Evolutionary conservation across 345 rosid genomes (phyloP).

Genomic region (Aethionema arabicum): DNA sequence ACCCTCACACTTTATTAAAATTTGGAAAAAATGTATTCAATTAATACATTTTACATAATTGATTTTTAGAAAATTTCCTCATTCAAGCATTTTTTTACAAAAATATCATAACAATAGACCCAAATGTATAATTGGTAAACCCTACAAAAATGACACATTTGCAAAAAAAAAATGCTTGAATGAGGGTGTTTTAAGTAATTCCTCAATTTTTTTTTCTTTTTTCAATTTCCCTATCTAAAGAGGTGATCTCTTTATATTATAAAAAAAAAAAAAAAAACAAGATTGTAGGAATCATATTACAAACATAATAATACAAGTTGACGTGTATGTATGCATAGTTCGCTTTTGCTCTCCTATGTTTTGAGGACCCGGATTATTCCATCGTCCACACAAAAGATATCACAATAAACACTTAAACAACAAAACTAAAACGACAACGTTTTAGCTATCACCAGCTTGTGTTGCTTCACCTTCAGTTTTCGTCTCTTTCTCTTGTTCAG

Average conservation of each 20-base stretch:
- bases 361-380: slow-evolving; percentile 31
- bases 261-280: not conserved
- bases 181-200: too few species aligned
- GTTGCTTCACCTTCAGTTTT: slow-evolving; percentile 34
- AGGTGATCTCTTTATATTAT: slow-evolving; percentile 1
- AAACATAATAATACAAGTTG: slow-evolving; percentile 37
- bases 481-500: slow-evolving; percentile 72
- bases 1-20: too few species aligned
- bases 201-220: too few species aligned
- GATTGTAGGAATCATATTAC: slow-evolving; percentile 23
- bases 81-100: too few species aligned
- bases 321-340: slow-evolving; percentile 38
- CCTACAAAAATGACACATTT: too few species aligned
- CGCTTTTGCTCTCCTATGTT: slow-evolving; percentile 15
- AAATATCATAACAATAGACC: too few species aligned
- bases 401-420: slow-evolving; percentile 27
- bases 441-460: slow-evolving; percentile 48
- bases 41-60: too few species aligned
- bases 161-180: too few species aligned
- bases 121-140: too few species aligned
- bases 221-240: too few species aligned
- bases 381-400: slow-evolving; percentile 29
- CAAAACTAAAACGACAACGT: slow-evolving; percentile 18
- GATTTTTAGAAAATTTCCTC: too few species aligned
- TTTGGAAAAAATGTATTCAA: too few species aligned